A percentile compares a stretch with the other conserved stretches of the same genome.
Conservation (phyloP, 73 alveolate genomes). For the Paramecium tetraurelia region DNA sequence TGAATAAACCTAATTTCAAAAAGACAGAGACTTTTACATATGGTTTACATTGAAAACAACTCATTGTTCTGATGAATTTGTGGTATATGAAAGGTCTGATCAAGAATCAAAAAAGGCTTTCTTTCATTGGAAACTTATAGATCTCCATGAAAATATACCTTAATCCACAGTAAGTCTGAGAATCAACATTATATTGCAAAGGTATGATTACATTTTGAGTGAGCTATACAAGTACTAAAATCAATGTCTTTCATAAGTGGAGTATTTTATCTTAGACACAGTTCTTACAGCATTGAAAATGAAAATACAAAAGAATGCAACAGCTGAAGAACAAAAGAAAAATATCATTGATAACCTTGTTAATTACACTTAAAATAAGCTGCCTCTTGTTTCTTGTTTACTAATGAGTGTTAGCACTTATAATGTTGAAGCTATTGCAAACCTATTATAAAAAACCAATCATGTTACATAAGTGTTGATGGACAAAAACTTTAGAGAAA, state of each 20-base stretch:
- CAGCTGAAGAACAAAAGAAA: not conserved
- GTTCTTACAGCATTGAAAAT: not conserved
- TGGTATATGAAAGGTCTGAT: not conserved
- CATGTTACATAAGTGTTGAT: not conserved
- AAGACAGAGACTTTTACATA: not conserved
- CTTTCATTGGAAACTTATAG: not conserved
- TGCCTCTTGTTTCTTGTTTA: not conserved
- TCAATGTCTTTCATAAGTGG: not conserved
- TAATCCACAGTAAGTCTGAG: not conserved
- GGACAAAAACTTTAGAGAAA: not conserved
- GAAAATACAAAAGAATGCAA: not conserved
- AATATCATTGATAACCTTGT: not conserved
- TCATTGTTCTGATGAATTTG: not conserved
- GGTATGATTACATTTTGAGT: not conserved
- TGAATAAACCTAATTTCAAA: not conserved
- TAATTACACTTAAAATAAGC: not conserved
- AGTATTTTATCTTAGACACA: not conserved
- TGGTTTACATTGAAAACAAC: conserved; percentile 16
- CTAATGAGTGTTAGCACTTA: not conserved
- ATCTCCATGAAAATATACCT: not conserved
- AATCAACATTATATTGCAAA: not conserved
- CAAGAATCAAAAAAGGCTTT: not conserved
- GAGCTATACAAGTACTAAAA: not conserved
- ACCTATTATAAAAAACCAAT: not conserved
- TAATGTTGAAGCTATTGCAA: not conserved